Conservation (phyloP, 768 basidiomycete genomes). For the Tephrocybe sp. region DNA sequence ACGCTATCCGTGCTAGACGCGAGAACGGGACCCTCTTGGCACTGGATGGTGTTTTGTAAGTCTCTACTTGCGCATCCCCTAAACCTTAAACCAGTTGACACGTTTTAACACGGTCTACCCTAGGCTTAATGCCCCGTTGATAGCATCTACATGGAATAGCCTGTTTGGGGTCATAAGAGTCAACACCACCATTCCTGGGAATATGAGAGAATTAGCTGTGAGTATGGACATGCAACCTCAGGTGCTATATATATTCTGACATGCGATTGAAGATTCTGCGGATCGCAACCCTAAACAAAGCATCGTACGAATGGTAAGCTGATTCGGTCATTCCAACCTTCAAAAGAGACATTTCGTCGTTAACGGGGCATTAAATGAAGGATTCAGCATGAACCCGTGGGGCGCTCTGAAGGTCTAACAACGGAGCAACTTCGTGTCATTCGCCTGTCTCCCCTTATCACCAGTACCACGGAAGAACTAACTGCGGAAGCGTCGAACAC, state of each 20-base stretch:
- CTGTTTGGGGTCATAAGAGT: conserved; percentile 28
- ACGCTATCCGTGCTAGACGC: conserved; percentile 31
- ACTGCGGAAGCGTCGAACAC: conserved; percentile 9
- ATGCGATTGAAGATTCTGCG: conserved; percentile 21
- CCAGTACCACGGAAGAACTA: conserved; percentile 7
- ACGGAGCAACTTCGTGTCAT: conserved; percentile 24
- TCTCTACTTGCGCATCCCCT: background rate
- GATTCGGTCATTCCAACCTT: background rate
- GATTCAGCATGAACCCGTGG: conserved; percentile 30
- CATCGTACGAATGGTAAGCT: conserved; percentile 26
- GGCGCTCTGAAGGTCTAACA: conserved; percentile 27
- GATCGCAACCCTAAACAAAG: conserved; percentile 26
- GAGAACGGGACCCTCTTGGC: conserved; percentile 32
- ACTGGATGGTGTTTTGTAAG: conserved; percentile 35
- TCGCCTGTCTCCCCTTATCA: conserved; percentile 22
- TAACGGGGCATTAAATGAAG: conserved; percentile 12
- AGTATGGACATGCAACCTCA: conserved; percentile 2
- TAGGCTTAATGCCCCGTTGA: conserved; percentile 26
- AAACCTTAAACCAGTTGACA: background rate
- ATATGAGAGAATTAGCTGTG: conserved; percentile 36
- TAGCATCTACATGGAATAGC: conserved; percentile 32
- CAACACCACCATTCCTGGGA: conserved; percentile 25
- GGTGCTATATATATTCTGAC: background rate
- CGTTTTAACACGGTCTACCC: no score
- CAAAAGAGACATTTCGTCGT: background rate